Conservation (phyloP, 23 red algal species). For the Gracilaria caudata region DNA sequence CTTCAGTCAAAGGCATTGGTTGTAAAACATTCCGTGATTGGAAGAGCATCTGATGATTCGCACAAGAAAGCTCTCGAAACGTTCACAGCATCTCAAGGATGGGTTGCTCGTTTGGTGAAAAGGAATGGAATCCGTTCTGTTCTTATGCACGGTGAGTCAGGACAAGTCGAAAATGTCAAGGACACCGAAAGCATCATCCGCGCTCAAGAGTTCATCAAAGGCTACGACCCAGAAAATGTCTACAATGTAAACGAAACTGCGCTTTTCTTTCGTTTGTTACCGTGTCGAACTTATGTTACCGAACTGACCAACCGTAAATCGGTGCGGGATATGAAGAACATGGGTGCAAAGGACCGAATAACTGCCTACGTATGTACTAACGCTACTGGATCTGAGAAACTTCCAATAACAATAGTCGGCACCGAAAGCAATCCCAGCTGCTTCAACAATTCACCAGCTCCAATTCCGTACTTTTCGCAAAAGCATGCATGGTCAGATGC, state of each 20-base stretch:
- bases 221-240: slow-evolving; percentile 18
- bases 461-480: slow-evolving; percentile 18
- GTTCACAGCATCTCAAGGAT: slow-evolving; percentile 40
- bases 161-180: background rate
- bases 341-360: slow-evolving; percentile 22
- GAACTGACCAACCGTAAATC: background rate
- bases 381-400: slow-evolving; percentile 31
- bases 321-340: slow-evolving; percentile 8
- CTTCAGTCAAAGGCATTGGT: slow-evolving; percentile 19
- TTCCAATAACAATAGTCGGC: slow-evolving; percentile 21
- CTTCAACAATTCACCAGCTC: slow-evolving; percentile 26
- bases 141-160: slow-evolving; percentile 28
- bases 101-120: slow-evolving; percentile 27
- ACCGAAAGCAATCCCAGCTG: slow-evolving; percentile 10
- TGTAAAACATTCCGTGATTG: background rate
- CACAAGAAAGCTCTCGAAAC: slow-evolving; percentile 23
- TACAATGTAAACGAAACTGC: slow-evolving; percentile 38
- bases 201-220: background rate
- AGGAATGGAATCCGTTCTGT: slow-evolving; percentile 45
- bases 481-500: slow-evolving; percentile 26
- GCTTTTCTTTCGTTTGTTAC: slow-evolving; percentile 33
- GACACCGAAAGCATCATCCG: background rate
- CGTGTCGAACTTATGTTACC: slow-evolving; percentile 7
- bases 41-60: background rate
- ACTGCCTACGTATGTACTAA: slow-evolving; percentile 27